Evolutionary conservation across 768 basidiomycete genomes (phyloP).

Genomic region (Hypholoma sublateritium): DNA sequence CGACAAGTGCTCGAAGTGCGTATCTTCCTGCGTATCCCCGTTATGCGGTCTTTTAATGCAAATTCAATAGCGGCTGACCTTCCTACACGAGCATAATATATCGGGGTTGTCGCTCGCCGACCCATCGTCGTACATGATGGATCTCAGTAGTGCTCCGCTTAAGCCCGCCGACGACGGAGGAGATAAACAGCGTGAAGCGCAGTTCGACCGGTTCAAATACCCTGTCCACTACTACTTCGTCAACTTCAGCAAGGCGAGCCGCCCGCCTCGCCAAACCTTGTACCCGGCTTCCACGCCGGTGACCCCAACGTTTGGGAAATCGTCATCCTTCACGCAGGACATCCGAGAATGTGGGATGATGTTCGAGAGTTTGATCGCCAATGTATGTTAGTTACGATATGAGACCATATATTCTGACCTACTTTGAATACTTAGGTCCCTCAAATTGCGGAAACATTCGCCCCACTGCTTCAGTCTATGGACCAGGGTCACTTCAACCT

Average conservation of each 20-base stretch:
- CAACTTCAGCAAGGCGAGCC: constrained; percentile 24
- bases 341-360: constrained; percentile 40
- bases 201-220: constrained; percentile 35
- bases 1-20: constrained; percentile 49
- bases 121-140: constrained; percentile 40
- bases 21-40: not conserved
- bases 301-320: constrained; percentile 5
- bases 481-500: constrained; percentile 44
- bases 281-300: constrained; percentile 15
- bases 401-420: not conserved
- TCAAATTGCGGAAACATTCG: constrained; percentile 37
- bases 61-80: constrained; percentile 39
- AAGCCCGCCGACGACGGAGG: not conserved
- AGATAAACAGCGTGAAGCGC: not conserved
- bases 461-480: constrained; percentile 49
- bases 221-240: constrained; percentile 41
- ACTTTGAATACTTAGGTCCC: constrained; percentile 32
- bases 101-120: constrained; percentile 35
- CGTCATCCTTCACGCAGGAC: constrained; percentile 31
- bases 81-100: constrained; percentile 47
- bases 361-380: constrained; percentile 34
- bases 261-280: constrained; percentile 11
- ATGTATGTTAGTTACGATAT: constrained; percentile 23
- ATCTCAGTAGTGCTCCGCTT: constrained; percentile 33
- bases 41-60: not conserved